These are phyloP conservation scores for Oryza brachyantha DNA, from an alignment of 176 grass and related monocot species.

Conservation along the genomic window DNA sequence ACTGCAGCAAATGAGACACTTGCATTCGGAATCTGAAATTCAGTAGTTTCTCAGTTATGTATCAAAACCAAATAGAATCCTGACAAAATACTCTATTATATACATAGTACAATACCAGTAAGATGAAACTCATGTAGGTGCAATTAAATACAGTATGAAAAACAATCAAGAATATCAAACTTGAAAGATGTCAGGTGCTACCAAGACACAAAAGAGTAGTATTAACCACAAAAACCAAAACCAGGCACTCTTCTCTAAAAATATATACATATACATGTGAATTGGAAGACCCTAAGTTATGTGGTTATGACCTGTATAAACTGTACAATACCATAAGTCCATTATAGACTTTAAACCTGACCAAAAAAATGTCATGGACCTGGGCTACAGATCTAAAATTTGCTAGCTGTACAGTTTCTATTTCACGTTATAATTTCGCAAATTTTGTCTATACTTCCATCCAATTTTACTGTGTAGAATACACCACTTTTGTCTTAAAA, in stretches of 20 bases:
- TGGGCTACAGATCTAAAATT: neutral
- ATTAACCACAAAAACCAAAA: constrained; percentile 11
- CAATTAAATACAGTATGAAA: constrained; percentile 9
- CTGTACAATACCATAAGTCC: neutral
- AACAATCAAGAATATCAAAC: constrained; percentile 18
- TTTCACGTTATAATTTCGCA: neutral
- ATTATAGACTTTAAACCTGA: neutral
- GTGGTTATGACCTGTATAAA: neutral
- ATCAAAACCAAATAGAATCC: constrained; percentile 11
- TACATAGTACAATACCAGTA: constrained; percentile 1
- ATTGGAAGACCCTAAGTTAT: neutral
- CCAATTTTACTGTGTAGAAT: neutral
- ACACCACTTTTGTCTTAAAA: neutral
- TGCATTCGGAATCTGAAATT: constrained; percentile 51
- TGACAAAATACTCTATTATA: neutral
- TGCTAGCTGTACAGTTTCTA: neutral
- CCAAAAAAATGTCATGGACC: neutral
- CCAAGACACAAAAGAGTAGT: neutral
- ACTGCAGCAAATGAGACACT: constrained; percentile 38
- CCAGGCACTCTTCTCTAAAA: neutral
- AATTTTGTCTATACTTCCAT: neutral
- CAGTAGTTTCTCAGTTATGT: constrained; percentile 19
- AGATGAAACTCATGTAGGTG: constrained; percentile 7
- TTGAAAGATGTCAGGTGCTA: constrained; percentile 9
- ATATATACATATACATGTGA: neutral